Evolutionary conservation across 176 grass and related monocot species (phyloP).

Genomic region (Elymus sibiricus): DNA sequence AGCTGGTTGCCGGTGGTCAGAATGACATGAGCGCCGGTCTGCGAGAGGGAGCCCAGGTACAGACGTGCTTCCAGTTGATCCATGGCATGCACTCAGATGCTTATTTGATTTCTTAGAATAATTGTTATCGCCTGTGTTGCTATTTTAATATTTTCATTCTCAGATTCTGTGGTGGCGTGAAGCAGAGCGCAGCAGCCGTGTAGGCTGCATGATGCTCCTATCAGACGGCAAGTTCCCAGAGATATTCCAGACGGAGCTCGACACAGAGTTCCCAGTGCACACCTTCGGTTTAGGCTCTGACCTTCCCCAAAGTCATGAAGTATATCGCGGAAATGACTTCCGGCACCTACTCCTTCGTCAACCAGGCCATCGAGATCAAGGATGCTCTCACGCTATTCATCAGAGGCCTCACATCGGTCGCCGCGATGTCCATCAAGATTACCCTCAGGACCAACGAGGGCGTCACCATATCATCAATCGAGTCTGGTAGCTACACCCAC

Average conservation of each 20-base stretch:
- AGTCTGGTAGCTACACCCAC: conserved; percentile 28
- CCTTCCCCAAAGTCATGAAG: neutral
- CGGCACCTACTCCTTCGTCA: conserved; percentile 44
- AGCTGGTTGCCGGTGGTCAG: neutral
- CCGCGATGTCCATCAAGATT: conserved; percentile 8
- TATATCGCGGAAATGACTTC: neutral
- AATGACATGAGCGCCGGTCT: neutral
- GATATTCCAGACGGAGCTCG: neutral
- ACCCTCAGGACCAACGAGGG: neutral
- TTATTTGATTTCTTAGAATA: neutral
- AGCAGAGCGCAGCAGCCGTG: neutral
- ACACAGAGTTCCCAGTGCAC: neutral
- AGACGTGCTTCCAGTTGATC: neutral
- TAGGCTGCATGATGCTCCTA: neutral
- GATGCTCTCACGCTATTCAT: conserved; percentile 39
- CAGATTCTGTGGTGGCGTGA: neutral
- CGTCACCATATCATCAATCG: conserved; percentile 21
- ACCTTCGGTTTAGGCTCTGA: neutral
- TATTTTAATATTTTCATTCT: neutral
- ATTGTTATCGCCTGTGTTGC: neutral
- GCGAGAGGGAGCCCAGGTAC: neutral
- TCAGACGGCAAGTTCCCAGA: neutral
- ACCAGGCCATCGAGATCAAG: conserved; percentile 8
- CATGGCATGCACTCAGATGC: neutral
- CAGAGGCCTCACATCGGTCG: conserved; percentile 19